Base-by-base conservation (phyloP, 2,329 filamentous ascomycete genomes). In the Pseudogymnoascus sp. region DNA sequence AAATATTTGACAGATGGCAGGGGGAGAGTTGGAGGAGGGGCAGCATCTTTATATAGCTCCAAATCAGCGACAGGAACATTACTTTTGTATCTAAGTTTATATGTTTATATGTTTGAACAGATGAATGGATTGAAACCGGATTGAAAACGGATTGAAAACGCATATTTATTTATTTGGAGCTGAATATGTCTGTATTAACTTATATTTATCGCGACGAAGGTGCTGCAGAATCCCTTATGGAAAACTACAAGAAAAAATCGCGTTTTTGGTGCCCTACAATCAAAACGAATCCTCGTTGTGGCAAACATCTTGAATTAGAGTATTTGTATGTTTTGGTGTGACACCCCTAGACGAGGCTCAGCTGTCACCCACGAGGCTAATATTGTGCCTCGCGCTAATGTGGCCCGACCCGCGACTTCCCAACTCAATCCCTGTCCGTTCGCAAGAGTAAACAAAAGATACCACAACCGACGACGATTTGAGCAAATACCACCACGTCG, bases 361-460 rank as follows among this genome's bases (percentile, higher is more conserved):
- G 29, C 49, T 35, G 49, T 55, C 49, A 55, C 6, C 29, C 49
- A 19, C 49, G 14, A 55, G 49, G 49, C 49, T 55, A 35, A 1
- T 10, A 55, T 55, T 55, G 29, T 35, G 49, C 49, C 49, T 55
- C 11, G 49, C 49, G 49, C 49, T 55, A 55, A 26, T 55, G 29
- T 55, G 49, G 49, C 49, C 49, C 49, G 49, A 55, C 26, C 49
- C 49, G 29, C 49, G 49, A 55, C 49, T 35, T 33, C 49, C 49
- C 14, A 35, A 23, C 26, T 41, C 38, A 14, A 61, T 21, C 60
- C 39, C 38, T 61, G 38, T 55, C 29, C n/a, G 10, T 33, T 35
- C 49, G 7, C 16, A 29, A 58, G 66, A 65, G 66, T 69, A 67
- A 69, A 69, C 67, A 69, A 69, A 66, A 37, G 35, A 55, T 55